Base-by-base conservation (phyloP, 805 yeast genomes). In the Wickerhamomyces pijperi region DNA sequence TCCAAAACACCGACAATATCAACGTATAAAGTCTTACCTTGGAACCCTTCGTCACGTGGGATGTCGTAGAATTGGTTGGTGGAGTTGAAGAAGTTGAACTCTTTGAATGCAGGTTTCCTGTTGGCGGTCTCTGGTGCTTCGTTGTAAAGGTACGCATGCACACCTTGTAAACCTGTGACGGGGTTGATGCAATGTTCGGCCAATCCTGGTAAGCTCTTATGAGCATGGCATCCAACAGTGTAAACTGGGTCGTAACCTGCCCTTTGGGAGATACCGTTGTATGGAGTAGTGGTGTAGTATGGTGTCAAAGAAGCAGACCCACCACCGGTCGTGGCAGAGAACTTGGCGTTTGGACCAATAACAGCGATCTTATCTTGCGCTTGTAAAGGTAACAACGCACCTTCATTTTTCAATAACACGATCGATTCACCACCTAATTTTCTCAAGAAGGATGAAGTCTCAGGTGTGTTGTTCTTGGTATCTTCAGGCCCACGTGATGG, bases 301-400 rank as follows among this genome's bases (percentile, higher is more conserved):
- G 75, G 65, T 28, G 56, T 55, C 46, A 70, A 54, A 8, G 74
- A 60, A 34, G 80, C 78, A 20, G 79, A 74, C 7, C 82, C 82
- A 45, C 82, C 82, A 43, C 82, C 81, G 28, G 73, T 68, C 42
- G 63, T 68, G 35, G 68, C 66, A 9, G 74, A 58, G 35, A 50
- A 53, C 45, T 65, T 71, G 28, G 74, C 79, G 45, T 70, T 72
- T 25, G 80, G 79, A 4, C 83, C 83, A 49, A 76, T 72, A 16
- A 76, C 46, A 14, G 44, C 67, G 2, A 74, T 72, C 25, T 67
- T 59, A n/a, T 53, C 61, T 37, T 68, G n/a, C 9, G 23, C 23
- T 21, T 21, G 23, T 37, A 76, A 60, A 2, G 82, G 82, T 41
- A 74, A 57, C 5, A 70, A 35, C 29, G 48, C 44, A 34, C 56